phyloP scores from a whole-genome alignment of 2,329 filamentous ascomycete genomes.

The Colletotrichum truncatum region DNA sequence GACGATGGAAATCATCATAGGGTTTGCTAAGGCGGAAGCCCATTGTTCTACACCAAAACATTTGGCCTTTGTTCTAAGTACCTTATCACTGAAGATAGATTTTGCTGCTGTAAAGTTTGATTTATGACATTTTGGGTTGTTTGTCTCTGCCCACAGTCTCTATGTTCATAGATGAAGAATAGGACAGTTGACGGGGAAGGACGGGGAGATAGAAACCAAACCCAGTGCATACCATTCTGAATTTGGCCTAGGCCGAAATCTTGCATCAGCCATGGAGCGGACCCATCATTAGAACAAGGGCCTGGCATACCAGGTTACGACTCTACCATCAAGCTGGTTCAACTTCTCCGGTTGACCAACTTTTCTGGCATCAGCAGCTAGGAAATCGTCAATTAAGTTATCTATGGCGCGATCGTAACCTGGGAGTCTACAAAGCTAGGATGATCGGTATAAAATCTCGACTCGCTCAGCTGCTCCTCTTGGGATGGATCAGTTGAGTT shows the following conservation, averaged over 20 bases:
- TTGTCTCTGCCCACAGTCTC: too few relatives aligned
- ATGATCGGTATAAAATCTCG: not conserved
- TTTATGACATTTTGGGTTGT: too few relatives aligned
- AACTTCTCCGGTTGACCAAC: not conserved
- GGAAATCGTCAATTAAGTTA: not conserved
- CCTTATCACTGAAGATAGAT: too few relatives aligned
- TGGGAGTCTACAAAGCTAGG: not conserved
- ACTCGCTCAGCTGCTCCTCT: not conserved
- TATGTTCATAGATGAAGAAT: too few relatives aligned
- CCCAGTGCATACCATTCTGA: not conserved
- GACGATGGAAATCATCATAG: too few relatives aligned
- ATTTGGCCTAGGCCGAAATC: not conserved
- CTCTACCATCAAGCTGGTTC: not conserved
- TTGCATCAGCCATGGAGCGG: not conserved
- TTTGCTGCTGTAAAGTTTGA: too few relatives aligned
- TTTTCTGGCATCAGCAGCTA: not conserved
- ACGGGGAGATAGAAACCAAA: constrained; percentile 4
- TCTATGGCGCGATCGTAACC: not conserved
- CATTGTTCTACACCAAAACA: too few relatives aligned
- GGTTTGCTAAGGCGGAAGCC: too few relatives aligned
- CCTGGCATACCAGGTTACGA: not conserved
- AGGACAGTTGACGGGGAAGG: not conserved
- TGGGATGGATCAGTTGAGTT: not conserved
- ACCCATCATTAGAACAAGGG: not conserved
- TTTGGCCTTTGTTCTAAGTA: too few relatives aligned